Base-by-base conservation (phyloP, 1,284 basidiomycete genomes). In the Takashimella tepidaria region DNA sequence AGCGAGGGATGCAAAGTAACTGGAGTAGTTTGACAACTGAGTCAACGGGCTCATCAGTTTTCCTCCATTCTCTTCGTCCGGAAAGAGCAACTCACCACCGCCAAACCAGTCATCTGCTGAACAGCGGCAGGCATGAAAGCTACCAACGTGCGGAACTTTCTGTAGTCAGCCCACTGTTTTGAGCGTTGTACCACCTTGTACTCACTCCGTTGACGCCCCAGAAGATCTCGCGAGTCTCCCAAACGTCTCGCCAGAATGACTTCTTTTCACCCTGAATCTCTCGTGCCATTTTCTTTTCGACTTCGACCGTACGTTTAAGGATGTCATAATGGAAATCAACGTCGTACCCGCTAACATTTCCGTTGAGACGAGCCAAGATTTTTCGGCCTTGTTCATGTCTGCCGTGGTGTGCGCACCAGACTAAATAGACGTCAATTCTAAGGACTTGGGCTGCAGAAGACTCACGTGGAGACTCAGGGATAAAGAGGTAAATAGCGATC, bases 111-210 rank as follows among this genome's bases (percentile, higher is more conserved):
- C 20, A 69, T 58, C 47, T 69, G 67, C 49, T 69, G 67, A 13
- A 59, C 44, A 31, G 53, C 56, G 2, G 62, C 59, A 0, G 67
- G 62, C 58, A 54, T 60, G 47, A 62, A 63, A 1, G 67, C 63
- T 20, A 69, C 59, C 6, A 69, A 47, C 0, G 67, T 69, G 13
- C 67, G 59, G 56, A 62, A 64, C 65, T n/a, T n/a, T n/a, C n/a
- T n/a, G n/a, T n/a, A n/a, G n/a, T n/a, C n/a, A n/a, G n/a, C n/a
- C n/a, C n/a, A n/a, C n/a, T 67, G 46, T 21, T 10, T 8, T 37
- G 10, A 37, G 31, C 31, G 8, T 48, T 22, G 45, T 27, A 23
- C 37, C 23, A 6, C 25, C n/a, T 27, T 31, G 13, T 22, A 57
- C 65, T 52, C 27, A 63, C 61, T 20, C 65, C 67, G 37, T 69